Percentiles rank a stretch among this genome's conserved stretches.
Evolutionary conservation across 2,329 filamentous ascomycete genomes (phyloP).

Genomic region (Knoxdaviesia proteae): DNA sequence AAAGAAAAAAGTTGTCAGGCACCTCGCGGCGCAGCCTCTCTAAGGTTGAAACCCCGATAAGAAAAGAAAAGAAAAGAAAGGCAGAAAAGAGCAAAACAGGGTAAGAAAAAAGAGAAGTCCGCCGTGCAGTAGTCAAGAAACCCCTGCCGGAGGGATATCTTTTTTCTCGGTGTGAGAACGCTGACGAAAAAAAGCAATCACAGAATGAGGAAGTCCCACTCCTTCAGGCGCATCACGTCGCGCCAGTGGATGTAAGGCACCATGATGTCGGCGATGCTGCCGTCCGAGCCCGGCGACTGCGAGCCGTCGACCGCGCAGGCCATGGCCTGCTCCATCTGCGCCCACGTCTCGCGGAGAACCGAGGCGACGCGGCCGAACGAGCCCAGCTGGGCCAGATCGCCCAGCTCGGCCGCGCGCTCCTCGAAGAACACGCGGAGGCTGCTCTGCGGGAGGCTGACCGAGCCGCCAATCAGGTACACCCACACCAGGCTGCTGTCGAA

Average conservation of each 20-base stretch:
- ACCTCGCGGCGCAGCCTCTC: background rate
- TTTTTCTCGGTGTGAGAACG: background rate
- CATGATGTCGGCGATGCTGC: constrained; percentile 9
- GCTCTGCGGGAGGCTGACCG: constrained; percentile 51
- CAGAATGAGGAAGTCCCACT: constrained; percentile 68
- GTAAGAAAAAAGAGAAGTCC: constrained; percentile 1
- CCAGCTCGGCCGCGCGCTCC: constrained; percentile 53
- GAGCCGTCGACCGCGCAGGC: constrained; percentile 15
- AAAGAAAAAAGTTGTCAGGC: background rate
- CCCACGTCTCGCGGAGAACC: constrained; percentile 70
- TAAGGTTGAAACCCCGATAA: constrained; percentile 3
- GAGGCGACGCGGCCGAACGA: constrained; percentile 68
- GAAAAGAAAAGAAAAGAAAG: constrained; percentile 3
- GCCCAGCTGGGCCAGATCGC: constrained; percentile 58
- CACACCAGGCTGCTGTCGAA: constrained; percentile 84
- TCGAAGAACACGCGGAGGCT: constrained; percentile 60
- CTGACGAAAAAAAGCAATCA: constrained; percentile 6
- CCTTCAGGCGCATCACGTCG: constrained; percentile 77
- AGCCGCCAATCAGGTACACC: constrained; percentile 78
- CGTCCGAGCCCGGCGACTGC: constrained; percentile 15
- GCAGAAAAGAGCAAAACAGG: constrained; percentile 3
- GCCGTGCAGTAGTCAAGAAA: background rate
- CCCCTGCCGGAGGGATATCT: background rate
- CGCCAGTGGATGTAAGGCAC: constrained; percentile 73
- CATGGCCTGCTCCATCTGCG: constrained; percentile 41